These are phyloP conservation scores for Acacia confusa DNA, from an alignment of 306 rosid species.

Conservation along the genomic window DNA sequence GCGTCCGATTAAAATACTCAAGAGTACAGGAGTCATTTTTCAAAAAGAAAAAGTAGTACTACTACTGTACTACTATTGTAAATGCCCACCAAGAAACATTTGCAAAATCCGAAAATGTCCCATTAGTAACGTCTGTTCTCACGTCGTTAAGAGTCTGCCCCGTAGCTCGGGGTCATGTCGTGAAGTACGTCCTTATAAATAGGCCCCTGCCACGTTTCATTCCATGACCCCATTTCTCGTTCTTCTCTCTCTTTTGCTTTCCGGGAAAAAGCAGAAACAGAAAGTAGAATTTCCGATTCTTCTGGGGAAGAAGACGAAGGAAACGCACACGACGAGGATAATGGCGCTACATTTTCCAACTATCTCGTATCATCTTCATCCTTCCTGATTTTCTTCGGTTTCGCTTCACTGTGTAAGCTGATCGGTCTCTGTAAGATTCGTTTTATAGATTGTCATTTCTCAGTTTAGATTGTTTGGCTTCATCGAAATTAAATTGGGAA, in stretches of 20 bases:
- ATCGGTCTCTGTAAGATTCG: conserved; percentile 9
- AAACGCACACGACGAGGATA: not conserved
- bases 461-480: conserved; percentile 10
- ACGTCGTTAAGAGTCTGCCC: conserved; percentile 1
- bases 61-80: not conserved
- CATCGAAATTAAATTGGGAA: not conserved
- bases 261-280: not conserved
- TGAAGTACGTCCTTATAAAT: conserved; percentile 1
- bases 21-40: not conserved
- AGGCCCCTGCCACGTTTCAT: not conserved
- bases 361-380: conserved; percentile 26
- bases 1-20: not conserved
- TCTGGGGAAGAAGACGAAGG: conserved; percentile 6
- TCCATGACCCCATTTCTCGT: not conserved
- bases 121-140: not conserved
- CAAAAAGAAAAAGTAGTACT: not conserved
- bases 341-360: conserved; percentile 26
- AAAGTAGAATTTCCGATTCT: conserved; percentile 12
- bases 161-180: not conserved
- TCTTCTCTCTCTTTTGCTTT: not conserved
- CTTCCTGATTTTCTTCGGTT: conserved; percentile 34
- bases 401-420: conserved; percentile 39
- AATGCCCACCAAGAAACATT: not conserved
- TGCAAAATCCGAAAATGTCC: not conserved
- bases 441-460: conserved; percentile 3